These are phyloP conservation scores for Evansstolkia leycettana DNA, from an alignment of 495 filamentous ascomycete species.

Conservation along the genomic window DNA sequence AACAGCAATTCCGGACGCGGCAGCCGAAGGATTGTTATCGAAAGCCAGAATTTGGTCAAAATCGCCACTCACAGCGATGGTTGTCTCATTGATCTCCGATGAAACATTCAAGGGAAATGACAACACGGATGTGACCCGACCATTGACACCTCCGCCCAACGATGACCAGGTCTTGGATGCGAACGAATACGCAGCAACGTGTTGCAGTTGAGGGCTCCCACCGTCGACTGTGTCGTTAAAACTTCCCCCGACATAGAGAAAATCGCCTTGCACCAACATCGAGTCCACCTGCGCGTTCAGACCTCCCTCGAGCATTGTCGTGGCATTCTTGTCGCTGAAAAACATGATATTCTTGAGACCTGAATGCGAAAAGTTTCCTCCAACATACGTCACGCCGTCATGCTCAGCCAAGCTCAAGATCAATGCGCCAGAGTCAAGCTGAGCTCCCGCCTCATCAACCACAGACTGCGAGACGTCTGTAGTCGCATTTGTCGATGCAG, in stretches of 20 bases:
- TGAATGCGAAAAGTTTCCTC: slow-evolving; percentile 68
- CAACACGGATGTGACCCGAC: slow-evolving; percentile 59
- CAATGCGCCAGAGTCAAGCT: slow-evolving; percentile 49
- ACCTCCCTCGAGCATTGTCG: slow-evolving; percentile 53
- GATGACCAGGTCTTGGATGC: slow-evolving; percentile 57
- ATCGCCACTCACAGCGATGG: slow-evolving; percentile 67
- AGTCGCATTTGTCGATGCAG: slow-evolving; percentile 40
- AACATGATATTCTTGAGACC: slow-evolving; percentile 62
- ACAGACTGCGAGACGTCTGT: slow-evolving; percentile 57
- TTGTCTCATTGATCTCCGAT: slow-evolving; percentile 51
- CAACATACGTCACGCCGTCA: slow-evolving; percentile 56
- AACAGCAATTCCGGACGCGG: slow-evolving; percentile 66
- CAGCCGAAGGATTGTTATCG: slow-evolving; percentile 42
- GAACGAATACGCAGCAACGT: slow-evolving; percentile 66
- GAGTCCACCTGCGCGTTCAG: slow-evolving; percentile 68
- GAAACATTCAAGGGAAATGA: slow-evolving; percentile 73
- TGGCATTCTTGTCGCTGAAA: slow-evolving; percentile 51
- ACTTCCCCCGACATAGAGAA: slow-evolving; percentile 72
- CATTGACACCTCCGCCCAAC: slow-evolving; percentile 79
- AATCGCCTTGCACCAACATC: slow-evolving; percentile 50
- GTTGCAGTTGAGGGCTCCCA: slow-evolving; percentile 46
- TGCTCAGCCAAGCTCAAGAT: slow-evolving; percentile 50
- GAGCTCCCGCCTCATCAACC: slow-evolving; percentile 60
- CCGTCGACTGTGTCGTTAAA: slow-evolving; percentile 66
- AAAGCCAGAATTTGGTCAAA: slow-evolving; percentile 64